Base-by-base conservation (phyloP, 163 green algal species). In the Coccomyxa subellipsoidea region DNA sequence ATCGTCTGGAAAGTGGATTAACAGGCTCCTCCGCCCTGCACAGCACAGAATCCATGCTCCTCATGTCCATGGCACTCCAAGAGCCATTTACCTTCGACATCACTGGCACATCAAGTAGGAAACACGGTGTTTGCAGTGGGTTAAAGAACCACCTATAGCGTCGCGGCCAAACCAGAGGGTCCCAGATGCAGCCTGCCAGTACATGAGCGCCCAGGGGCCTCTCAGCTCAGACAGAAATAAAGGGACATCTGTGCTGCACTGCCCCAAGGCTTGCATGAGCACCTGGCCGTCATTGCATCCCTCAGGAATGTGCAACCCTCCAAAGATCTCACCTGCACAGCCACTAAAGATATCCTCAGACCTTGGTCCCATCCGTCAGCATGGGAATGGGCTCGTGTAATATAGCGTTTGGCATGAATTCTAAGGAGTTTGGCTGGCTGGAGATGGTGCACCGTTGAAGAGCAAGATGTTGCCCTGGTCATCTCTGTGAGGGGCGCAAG, bases 131-230 rank as follows among this genome's bases (percentile, higher is more conserved):
- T n/a, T n/a, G n/a, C n/a, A n/a, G n/a, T n/a, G n/a, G n/a, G n/a
- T n/a, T n/a, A n/a, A n/a, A n/a, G n/a, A n/a, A n/a, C n/a, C 77
- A 94, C 93, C 93, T 10, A 97, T 38, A 8, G 88, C 39, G 85
- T 98, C 94, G 7, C 92, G 84, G 0, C 89, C 94, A 86, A 95
- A 93, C 91, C 90, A 97, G 36, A 98, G 84, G 25, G 76, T 90
- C 21, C 82, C 32, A 0, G 35, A 75, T 0, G 27, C 27, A 8
- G 84, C 75, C 34, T 96, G 87, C 93, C 93, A 98, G 84, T 87
- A 97, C 0, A 93, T 76, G 0, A 94, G 69, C 3, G 93, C 86
- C 94, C 94, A 97, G 0, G 94, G 94, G 0, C 94, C 94, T 2
- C 88, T 82, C 35, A 97, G 40, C 21, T 21, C 29, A 27, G 85